Evolutionary conservation across 163 green algal species (phyloP), one percentile per base, ranked within the genome.

Genomic region (Scenedesmus sp.): DNA sequence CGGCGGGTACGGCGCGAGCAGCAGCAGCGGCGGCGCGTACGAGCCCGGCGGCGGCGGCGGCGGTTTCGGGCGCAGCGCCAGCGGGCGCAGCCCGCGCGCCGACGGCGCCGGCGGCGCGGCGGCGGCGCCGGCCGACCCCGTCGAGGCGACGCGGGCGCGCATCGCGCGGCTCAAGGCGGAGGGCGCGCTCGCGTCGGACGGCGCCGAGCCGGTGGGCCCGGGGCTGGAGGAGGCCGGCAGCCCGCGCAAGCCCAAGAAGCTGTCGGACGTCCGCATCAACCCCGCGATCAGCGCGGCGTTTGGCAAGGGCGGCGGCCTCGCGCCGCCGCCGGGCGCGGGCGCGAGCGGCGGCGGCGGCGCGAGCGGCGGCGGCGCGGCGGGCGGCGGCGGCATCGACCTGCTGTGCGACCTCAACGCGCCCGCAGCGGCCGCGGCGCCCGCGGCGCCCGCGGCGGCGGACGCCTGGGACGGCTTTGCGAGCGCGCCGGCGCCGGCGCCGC

Each of bases 241-340:
- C 22, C 44, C 47, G 11, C 51, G 47, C 39, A 50, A 66, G 51
- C 84, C 87, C 26, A 95, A 95, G 82, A 93, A 90, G 80, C 88
- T 97, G 44, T 89, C 81, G 0, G 88, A 97, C 26, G 84, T 96
- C 7, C 89, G 88, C 73, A 89, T 96, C 69, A 92, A 95, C 73
- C 89, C 92, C 6, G 88, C 88, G 20, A 95, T 97, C 42, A 87
- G 87, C 14, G 89, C 89, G 2, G 89, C 90, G 11, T 89, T 96
- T 48, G 48, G 51, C 26, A 71, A 54, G 17, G 29, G 67, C 17
- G 62, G 36, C 65, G 42, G 72, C 4, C 26, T 78, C 44, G 26
- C 57, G 33, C 58, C 66, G 20, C 84, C 60, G 39, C 48, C 36
- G 18, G 63, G 39, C 31, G 60, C 31, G 10, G 57, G 4, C 54